Evolutionary conservation across 2,329 filamentous ascomycete species (phyloP).

Genomic region (Salinomyces thailandicus): DNA sequence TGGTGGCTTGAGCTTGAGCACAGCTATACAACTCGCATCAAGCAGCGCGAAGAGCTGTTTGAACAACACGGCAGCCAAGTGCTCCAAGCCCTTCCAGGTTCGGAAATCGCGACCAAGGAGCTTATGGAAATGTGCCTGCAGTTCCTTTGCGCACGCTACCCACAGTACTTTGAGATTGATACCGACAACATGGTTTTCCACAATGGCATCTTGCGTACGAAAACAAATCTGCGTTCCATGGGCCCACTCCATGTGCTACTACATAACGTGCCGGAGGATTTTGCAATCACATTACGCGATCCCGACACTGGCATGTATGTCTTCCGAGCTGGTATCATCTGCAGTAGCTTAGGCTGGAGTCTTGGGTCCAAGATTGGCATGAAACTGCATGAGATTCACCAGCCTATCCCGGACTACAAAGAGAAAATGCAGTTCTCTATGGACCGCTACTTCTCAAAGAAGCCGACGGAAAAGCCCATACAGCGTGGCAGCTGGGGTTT

Average conservation of each 20-base stretch:
- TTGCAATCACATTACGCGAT: slow-evolving; percentile 63
- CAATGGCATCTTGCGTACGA: slow-evolving; percentile 57
- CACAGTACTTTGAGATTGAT: slow-evolving; percentile 58
- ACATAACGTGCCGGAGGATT: slow-evolving; percentile 75
- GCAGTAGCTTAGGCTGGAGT: slow-evolving; percentile 73
- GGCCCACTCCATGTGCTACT: slow-evolving; percentile 61
- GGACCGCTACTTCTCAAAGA: slow-evolving; percentile 76
- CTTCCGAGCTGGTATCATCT: slow-evolving; percentile 66
- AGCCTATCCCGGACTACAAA: slow-evolving; percentile 68
- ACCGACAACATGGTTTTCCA: slow-evolving; percentile 47
- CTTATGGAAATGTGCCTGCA: slow-evolving; percentile 79
- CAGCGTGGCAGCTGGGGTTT: slow-evolving; percentile 79
- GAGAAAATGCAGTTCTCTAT: slow-evolving; percentile 83
- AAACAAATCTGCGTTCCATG: slow-evolving; percentile 49
- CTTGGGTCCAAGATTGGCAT: slow-evolving; percentile 62
- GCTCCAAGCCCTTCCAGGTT: slow-evolving; percentile 59
- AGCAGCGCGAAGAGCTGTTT: slow-evolving; percentile 57
- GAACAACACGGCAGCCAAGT: slow-evolving; percentile 52
- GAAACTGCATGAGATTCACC: slow-evolving; percentile 60
- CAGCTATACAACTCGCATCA: slow-evolving; percentile 57
- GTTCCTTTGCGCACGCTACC: slow-evolving; percentile 69
- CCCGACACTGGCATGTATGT: slow-evolving; percentile 61
- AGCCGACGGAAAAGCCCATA: slow-evolving; percentile 63
- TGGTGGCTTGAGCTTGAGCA: slow-evolving; percentile 86
- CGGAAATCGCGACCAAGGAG: slow-evolving; percentile 71